Percentiles rank a stretch among this genome's conserved stretches.
Conservation (phyloP, 1,284 basidiomycete genomes). For the Boletus hoseneyae region DNA sequence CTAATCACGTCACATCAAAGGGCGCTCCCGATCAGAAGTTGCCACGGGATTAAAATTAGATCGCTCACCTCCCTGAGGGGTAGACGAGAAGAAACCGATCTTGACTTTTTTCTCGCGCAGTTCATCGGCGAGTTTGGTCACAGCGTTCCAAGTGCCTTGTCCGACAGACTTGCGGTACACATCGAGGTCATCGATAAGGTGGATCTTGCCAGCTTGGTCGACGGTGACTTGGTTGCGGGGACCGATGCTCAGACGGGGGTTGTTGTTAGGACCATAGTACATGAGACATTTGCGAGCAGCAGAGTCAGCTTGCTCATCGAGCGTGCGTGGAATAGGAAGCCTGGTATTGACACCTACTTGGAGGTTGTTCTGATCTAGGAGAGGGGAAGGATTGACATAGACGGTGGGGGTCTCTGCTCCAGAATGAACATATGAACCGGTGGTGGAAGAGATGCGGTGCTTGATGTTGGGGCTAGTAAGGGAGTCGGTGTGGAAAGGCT, state of each 20-base stretch:
- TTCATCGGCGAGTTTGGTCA: slow-evolving; percentile 76
- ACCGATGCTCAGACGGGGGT: slow-evolving; percentile 74
- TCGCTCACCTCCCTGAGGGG: slow-evolving; percentile 76
- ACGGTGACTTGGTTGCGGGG: slow-evolving; percentile 78
- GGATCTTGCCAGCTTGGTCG: slow-evolving; percentile 75
- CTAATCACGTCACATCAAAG: slow-evolving; percentile 39
- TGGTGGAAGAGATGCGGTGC: slow-evolving; percentile 73
- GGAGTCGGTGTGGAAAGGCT: slow-evolving; percentile 74
- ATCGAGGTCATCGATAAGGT: slow-evolving; percentile 73
- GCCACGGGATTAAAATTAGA: slow-evolving; percentile 9
- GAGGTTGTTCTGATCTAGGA: slow-evolving; percentile 39
- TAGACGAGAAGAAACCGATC: slow-evolving; percentile 87
- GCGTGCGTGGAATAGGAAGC: slow-evolving; percentile 68
- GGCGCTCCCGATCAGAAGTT: slow-evolving; percentile 24
- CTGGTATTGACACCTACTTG: slow-evolving; percentile 49
- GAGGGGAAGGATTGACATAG: slow-evolving; percentile 50
- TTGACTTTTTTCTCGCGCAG: slow-evolving; percentile 79
- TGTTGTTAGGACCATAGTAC: slow-evolving; percentile 78
- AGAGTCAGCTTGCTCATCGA: slow-evolving; percentile 81
- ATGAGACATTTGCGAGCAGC: slow-evolving; percentile 78
- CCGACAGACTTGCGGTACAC: slow-evolving; percentile 67
- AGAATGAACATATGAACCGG: slow-evolving; percentile 69
- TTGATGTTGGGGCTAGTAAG: slow-evolving; percentile 70
- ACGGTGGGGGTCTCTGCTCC: slow-evolving; percentile 71
- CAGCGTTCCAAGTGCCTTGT: slow-evolving; percentile 70